Evolutionary conservation across 371 early-diverging fungal genomes (phyloP).

Genomic region (Coemansia sp.): DNA sequence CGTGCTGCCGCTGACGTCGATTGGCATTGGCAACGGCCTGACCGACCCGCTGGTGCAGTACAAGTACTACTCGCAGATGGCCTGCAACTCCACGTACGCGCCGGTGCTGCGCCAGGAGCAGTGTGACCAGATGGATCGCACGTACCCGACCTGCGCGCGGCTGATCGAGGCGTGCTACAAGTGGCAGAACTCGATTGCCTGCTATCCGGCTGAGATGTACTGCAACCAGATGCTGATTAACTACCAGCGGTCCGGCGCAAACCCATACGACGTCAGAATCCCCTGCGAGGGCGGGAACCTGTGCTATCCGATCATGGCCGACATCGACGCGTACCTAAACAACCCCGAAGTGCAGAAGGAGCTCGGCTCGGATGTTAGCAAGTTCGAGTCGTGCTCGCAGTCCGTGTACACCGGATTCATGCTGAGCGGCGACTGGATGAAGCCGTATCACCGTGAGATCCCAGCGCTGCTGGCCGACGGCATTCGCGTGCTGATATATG

Average conservation of each 20-base stretch:
- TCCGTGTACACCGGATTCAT: slow-evolving; percentile 79
- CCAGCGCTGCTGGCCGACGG: slow-evolving; percentile 77
- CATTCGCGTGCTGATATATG: slow-evolving; percentile 81
- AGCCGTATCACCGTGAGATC: slow-evolving; percentile 73
- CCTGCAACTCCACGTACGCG: slow-evolving; percentile 75
- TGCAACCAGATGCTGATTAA: slow-evolving; percentile 79
- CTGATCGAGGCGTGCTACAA: slow-evolving; percentile 85
- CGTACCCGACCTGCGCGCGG: slow-evolving; percentile 71
- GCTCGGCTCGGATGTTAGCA: slow-evolving; percentile 63
- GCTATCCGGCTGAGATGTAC: slow-evolving; percentile 83
- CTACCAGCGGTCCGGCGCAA: slow-evolving; percentile 66
- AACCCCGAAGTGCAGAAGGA: slow-evolving; percentile 71
- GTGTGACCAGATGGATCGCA: slow-evolving; percentile 70
- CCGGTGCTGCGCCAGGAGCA: slow-evolving; percentile 65
- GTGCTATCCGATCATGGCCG: slow-evolving; percentile 81
- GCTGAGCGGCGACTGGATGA: slow-evolving; percentile 89
- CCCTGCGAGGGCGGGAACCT: slow-evolving; percentile 72
- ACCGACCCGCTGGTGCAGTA: slow-evolving; percentile 89
- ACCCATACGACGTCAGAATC: slow-evolving; percentile 82
- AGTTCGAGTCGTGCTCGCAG: slow-evolving; percentile 80
- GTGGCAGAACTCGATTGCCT: slow-evolving; percentile 66
- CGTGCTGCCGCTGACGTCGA: slow-evolving; percentile 69
- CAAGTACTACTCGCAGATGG: slow-evolving; percentile 86
- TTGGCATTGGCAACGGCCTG: slow-evolving; percentile 91
- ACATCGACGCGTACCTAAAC: slow-evolving; percentile 79